Evolutionary conservation across 1,284 basidiomycete genomes (phyloP).

Genomic region (Pyrrhoderma noxium): DNA sequence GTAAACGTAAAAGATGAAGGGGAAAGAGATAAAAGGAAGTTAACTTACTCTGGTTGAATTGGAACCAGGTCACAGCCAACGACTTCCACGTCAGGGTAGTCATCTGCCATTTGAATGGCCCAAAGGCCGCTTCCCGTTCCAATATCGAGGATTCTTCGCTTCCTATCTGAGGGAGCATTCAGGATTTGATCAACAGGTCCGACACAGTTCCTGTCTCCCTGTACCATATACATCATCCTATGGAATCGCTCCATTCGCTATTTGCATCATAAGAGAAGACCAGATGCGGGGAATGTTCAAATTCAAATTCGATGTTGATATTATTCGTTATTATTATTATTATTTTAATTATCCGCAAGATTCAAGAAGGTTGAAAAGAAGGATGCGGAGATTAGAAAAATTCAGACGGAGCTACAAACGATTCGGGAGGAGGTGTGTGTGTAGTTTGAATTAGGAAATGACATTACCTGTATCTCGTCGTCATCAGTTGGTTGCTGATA

Average conservation of each 20-base stretch:
- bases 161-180: constrained; percentile 24
- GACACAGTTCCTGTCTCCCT: constrained; percentile 51
- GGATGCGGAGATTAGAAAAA: not conserved
- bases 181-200: constrained; percentile 53
- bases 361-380: not conserved
- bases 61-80: constrained; percentile 64
- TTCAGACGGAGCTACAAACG: no score
- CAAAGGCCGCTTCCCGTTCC: constrained; percentile 60
- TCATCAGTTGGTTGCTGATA: constrained; percentile 24
- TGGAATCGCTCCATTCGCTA: constrained; percentile 58
- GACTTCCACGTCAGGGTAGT: constrained; percentile 58
- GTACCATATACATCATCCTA: constrained; percentile 56
- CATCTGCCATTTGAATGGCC: constrained; percentile 62
- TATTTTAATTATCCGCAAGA: no score
- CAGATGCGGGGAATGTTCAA: no score
- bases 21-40: constrained; percentile 5
- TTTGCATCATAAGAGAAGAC: not conserved
- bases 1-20: not conserved
- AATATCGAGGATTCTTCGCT: constrained; percentile 48
- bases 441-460: not conserved
- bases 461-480: constrained; percentile 22
- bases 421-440: no score
- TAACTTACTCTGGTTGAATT: constrained; percentile 53
- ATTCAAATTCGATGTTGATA: not conserved
- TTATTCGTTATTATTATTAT: no score